Conservation (phyloP, 768 basidiomycete species). For the Baorangia bicolor region DNA sequence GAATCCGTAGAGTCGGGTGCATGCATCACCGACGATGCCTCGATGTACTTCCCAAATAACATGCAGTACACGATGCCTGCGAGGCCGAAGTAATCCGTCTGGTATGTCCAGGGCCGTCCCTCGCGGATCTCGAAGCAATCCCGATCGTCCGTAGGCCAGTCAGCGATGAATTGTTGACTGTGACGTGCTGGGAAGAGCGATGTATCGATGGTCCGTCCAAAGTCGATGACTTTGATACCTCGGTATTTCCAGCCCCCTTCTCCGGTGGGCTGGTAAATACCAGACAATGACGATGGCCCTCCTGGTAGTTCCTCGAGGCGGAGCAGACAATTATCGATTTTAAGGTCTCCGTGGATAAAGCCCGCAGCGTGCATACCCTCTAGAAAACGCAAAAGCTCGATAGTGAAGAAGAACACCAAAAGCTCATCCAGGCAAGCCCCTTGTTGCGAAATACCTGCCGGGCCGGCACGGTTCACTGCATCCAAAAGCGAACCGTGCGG, state of each 20-base stretch:
- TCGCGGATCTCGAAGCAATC: slow-evolving; percentile 93
- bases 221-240: slow-evolving; percentile 93
- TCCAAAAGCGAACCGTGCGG: slow-evolving; percentile 91
- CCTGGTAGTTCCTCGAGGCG: slow-evolving; percentile 83
- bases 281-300: slow-evolving; percentile 65
- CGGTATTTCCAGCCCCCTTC: slow-evolving; percentile 83
- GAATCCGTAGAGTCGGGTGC: slow-evolving; percentile 34
- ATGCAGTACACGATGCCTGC: slow-evolving; percentile 93
- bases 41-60: slow-evolving; percentile 96
- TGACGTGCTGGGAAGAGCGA: slow-evolving; percentile 63
- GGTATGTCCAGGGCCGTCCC: slow-evolving; percentile 84
- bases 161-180: slow-evolving; percentile 77
- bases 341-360: slow-evolving; percentile 97
- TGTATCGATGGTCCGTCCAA: slow-evolving; percentile 92
- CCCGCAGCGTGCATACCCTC: slow-evolving; percentile 79
- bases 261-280: slow-evolving; percentile 75
- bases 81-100: slow-evolving; percentile 96
- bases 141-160: slow-evolving; percentile 86
- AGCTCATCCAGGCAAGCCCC: slow-evolving; percentile 88
- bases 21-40: slow-evolving; percentile 55
- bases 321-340: slow-evolving; percentile 98
- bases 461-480: slow-evolving; percentile 80
- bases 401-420: slow-evolving; percentile 90
- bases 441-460: slow-evolving; percentile 75
- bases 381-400: slow-evolving; percentile 82